Conservation (phyloP, 106 monocot genomes). For the Hemerocallis citrina region DNA sequence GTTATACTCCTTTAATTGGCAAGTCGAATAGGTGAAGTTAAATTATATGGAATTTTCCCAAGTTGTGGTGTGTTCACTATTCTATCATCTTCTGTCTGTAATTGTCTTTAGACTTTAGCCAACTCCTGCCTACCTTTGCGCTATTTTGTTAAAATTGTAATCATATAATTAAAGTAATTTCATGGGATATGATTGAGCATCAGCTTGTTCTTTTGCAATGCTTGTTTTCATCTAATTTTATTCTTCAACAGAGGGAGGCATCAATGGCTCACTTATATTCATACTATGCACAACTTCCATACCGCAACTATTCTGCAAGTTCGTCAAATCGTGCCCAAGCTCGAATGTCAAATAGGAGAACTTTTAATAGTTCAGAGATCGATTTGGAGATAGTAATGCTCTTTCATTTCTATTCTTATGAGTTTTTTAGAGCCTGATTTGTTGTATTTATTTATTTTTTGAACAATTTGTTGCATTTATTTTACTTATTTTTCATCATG, state of each 20-base stretch:
- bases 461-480: background rate
- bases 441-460: too few relatives aligned
- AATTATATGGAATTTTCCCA: background rate
- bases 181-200: background rate
- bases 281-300: constrained; percentile 12
- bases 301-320: constrained; percentile 11
- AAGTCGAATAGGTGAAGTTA: background rate
- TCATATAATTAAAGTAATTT: background rate
- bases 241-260: constrained; percentile 17
- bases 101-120: background rate
- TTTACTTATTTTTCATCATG: background rate
- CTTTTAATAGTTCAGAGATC: constrained; percentile 15
- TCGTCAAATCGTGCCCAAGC: constrained; percentile 12
- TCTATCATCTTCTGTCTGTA: too few relatives aligned
- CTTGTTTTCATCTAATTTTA: background rate
- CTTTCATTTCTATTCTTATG: background rate
- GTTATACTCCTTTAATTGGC: too few relatives aligned
- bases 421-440: too few relatives aligned
- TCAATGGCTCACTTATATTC: constrained; percentile 35
- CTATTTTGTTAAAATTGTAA: background rate
- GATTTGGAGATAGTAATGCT: constrained; percentile 35
- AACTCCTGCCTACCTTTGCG: background rate
- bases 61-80: too few relatives aligned
- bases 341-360: constrained; percentile 30
- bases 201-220: background rate